A percentile compares a stretch with the other conserved stretches of the same genome.
Conservation (phyloP, 2,329 filamentous ascomycete species). For the Diaporthe nobilis region DNA sequence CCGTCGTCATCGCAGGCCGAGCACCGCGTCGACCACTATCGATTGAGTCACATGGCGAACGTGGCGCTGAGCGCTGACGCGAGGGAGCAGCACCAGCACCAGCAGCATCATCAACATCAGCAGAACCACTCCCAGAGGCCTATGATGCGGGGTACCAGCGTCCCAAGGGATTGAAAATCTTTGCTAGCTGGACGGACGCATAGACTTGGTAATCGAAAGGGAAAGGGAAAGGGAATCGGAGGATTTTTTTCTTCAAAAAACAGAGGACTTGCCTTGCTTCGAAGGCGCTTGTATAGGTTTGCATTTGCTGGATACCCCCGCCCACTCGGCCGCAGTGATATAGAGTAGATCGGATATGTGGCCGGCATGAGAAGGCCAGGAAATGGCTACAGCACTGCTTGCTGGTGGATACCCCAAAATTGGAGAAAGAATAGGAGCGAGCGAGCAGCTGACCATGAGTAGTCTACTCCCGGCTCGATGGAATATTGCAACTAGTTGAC, state of each 20-base stretch:
- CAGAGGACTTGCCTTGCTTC: background rate
- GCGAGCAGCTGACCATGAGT: background rate
- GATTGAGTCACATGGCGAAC: slow-evolving; percentile 40
- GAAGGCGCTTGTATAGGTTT: slow-evolving; percentile 11
- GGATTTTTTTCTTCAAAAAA: background rate
- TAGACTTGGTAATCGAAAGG: background rate
- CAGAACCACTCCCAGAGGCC: slow-evolving; percentile 23
- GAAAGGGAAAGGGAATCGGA: background rate
- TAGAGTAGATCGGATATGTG: slow-evolving; percentile 19
- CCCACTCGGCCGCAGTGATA: background rate
- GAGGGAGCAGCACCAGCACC: slow-evolving; percentile 31
- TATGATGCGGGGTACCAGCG: background rate
- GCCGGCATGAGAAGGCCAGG: background rate
- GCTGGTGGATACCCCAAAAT: background rate
- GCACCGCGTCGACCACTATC: slow-evolving; percentile 36
- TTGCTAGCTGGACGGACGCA: background rate
- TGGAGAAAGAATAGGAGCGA: background rate
- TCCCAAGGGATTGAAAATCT: slow-evolving; percentile 13
- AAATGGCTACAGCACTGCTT: background rate
- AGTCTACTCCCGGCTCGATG: background rate
- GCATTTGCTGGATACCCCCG: slow-evolving; percentile 17
- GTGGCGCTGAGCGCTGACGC: slow-evolving; percentile 34
- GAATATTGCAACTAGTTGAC: background rate
- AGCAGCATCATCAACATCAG: slow-evolving; percentile 15
- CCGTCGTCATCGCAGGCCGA: slow-evolving; percentile 23